phyloP scores from a whole-genome alignment of 345 rosid species.

The Anacardium occidentale region DNA sequence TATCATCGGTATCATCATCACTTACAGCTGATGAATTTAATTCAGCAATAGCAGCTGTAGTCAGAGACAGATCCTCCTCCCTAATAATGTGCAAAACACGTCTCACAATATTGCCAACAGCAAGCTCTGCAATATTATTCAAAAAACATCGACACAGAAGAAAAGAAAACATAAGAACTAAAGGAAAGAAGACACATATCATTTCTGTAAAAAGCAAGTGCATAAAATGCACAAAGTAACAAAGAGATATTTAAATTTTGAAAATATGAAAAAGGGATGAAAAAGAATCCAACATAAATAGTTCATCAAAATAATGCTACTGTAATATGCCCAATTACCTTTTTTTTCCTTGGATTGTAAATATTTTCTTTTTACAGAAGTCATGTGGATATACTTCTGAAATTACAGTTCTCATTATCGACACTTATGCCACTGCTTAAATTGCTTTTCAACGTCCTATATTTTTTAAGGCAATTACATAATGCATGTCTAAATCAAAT shows the following conservation, averaged over 20 bases:
- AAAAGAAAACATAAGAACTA: background rate
- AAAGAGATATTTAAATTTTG: background rate
- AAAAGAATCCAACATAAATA: background rate
- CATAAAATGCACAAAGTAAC: background rate
- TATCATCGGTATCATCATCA: constrained; percentile 68
- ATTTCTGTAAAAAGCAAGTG: background rate
- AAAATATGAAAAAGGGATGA: background rate
- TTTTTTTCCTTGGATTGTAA: too few relatives aligned
- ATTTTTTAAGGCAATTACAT: too few relatives aligned
- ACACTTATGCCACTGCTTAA: too few relatives aligned
- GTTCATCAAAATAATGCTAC: background rate
- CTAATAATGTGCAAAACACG: constrained; percentile 91
- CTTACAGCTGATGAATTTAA: constrained; percentile 67
- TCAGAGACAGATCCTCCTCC: constrained; percentile 87
- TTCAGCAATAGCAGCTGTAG: constrained; percentile 76
- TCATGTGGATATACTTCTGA: too few relatives aligned
- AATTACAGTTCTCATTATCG: too few relatives aligned
- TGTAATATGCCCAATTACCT: too few relatives aligned
- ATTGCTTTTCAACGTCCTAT: too few relatives aligned
- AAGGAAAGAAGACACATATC: background rate
- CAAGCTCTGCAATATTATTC: constrained; percentile 73
- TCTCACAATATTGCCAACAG: constrained; percentile 94
- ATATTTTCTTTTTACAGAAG: too few relatives aligned
- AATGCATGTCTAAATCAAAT: too few relatives aligned
- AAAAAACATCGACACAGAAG: constrained; percentile 3